These are phyloP conservation scores for Lepidium africanum DNA, from an alignment of 345 rosid genomes.

Conservation along the genomic window DNA sequence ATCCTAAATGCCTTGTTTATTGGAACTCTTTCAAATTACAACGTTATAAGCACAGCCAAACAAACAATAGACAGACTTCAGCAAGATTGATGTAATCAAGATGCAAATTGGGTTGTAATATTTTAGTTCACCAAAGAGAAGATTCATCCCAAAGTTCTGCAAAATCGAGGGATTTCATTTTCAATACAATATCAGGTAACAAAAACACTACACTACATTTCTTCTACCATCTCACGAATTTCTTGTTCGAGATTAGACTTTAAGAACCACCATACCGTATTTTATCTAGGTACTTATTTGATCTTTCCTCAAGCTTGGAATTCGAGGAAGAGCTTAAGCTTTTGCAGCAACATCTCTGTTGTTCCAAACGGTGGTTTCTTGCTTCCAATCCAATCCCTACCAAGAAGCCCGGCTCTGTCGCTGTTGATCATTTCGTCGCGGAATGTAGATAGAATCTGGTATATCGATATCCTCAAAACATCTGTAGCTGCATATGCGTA, in stretches of 20 bases:
- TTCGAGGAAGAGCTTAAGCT: constrained; percentile 67
- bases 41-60: too few relatives aligned
- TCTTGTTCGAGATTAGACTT: neutral
- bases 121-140: neutral
- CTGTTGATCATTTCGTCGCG: constrained; percentile 62
- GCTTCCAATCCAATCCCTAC: constrained; percentile 63
- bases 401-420: constrained; percentile 58
- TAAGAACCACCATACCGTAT: neutral
- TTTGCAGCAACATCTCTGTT: constrained; percentile 57
- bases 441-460: constrained; percentile 61
- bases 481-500: constrained; percentile 71
- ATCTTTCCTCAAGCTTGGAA: constrained; percentile 39
- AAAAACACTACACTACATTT: neutral
- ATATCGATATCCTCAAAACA: constrained; percentile 66
- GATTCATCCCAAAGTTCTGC: constrained; percentile 3
- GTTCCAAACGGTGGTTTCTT: constrained; percentile 59
- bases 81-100: neutral
- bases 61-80: neutral
- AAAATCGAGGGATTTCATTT: constrained; percentile 11
- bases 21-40: neutral
- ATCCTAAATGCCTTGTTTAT: neutral
- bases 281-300: neutral
- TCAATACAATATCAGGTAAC: constrained; percentile 5
- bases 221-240: neutral
- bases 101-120: neutral